Evolutionary conservation across 306 rosid species (phyloP), one percentile per base, ranked within the genome.

Genomic region (Luffa acutangula): DNA sequence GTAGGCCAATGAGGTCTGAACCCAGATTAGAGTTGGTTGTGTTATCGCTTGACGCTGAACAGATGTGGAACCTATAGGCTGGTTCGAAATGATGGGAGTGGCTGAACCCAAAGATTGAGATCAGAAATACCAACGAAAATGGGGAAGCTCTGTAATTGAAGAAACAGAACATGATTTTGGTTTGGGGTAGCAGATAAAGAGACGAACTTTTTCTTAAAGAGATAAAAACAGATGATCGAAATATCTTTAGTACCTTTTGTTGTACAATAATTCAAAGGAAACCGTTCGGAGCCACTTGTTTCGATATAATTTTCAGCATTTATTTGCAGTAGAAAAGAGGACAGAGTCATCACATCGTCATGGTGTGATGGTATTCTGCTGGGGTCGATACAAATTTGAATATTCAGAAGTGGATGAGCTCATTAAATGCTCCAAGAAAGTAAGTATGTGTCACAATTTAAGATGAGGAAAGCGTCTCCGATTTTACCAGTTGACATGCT

Each of bases 71-170:
- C 12, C 41, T 48, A 2, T 63, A 62, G 21, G 3, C 13, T 36
- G 79, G 56, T 59, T 75, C 80, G 15, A 60, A 74, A 59, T 37
- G 45, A 51, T 48, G 58, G 64, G 63, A 81, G 42, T 7, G 77
- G 45, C 69, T 62, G 31, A 75, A n/a, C 42, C 58, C 13, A 75
- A 81, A 49, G 66, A 81, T 62, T n/a, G 80, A 75, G 63, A 57
- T 51, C 33, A 74, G 78, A 34, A 74, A 2, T 33, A 74, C 45
- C 18, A 49, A 62, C 25, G 43, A 10, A 11, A 48, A 21, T 31
- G 48, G 49, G 7, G 4, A 48, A 63, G 34, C 75, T 36, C 53
- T 75, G 80, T 49, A 9, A 25, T 45, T 46, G 45, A 70, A 58
- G 42, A 46, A 63, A n/a, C 9, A 62, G 54, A 73, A 49, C 80